Percentiles rank a stretch among this genome's conserved stretches.
These are phyloP conservation scores for Mucor saturninus DNA, from an alignment of 371 early-diverging fungal species.

Conservation along the genomic window DNA sequence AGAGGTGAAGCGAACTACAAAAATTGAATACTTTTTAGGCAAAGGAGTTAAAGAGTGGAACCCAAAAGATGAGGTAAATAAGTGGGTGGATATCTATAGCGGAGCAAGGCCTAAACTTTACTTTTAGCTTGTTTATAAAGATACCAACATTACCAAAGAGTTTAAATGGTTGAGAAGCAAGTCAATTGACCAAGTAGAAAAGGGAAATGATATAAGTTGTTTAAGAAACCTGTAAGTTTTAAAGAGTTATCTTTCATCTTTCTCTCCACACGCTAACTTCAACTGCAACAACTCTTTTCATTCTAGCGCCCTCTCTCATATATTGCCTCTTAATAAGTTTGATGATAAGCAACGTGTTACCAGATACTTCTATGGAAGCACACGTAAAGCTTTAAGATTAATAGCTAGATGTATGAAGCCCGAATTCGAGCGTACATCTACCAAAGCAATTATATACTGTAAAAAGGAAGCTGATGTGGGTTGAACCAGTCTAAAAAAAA, in stretches of 20 bases:
- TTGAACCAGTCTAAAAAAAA: conserved; percentile 15
- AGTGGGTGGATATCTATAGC: conserved; percentile 16
- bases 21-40: conserved; percentile 19
- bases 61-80: conserved; percentile 21
- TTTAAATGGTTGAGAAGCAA: conserved; percentile 16
- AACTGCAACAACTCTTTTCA: conserved; percentile 15
- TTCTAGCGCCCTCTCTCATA: conserved; percentile 18
- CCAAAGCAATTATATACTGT: conserved; percentile 22
- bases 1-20: conserved; percentile 8
- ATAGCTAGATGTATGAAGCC: conserved; percentile 12
- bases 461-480: conserved; percentile 25
- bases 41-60: conserved; percentile 20
- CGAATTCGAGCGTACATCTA: conserved; percentile 17
- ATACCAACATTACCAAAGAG: conserved; percentile 15
- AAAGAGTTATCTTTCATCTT: conserved; percentile 43
- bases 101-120: conserved; percentile 13
- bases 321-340: conserved; percentile 23
- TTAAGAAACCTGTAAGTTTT: conserved; percentile 25
- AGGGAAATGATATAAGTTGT: conserved; percentile 10
- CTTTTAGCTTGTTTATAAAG: conserved; percentile 16
- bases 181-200: conserved; percentile 12
- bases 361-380: conserved; percentile 12
- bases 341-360: conserved; percentile 16
- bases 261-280: conserved; percentile 13
- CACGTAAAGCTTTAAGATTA: conserved; percentile 13